Evolutionary conservation across 495 filamentous ascomycete species (phyloP), one percentile per base, ranked within the genome.

Genomic region (Wilcoxina mikolae): DNA sequence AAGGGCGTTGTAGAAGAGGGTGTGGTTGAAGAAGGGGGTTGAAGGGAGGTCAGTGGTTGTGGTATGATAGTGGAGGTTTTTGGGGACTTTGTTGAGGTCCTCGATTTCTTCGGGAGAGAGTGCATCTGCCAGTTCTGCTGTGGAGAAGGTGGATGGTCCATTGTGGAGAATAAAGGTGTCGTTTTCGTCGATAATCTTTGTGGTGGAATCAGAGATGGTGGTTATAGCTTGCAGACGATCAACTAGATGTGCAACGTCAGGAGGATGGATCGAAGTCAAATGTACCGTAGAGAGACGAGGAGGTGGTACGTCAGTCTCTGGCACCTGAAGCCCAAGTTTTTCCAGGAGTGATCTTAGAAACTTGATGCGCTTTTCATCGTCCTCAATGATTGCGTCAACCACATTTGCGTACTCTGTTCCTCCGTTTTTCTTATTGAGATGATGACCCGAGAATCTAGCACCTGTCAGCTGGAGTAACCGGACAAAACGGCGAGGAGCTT

Each of bases 11-110:
- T 81, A 95, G 66, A 78, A 98, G 3, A 80, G 74, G 55, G 81
- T 67, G 62, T 96, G 87, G 59, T 91, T 85, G 71, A 96, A 95
- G 61, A 81, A 84, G 0, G 91, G 90, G 0, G 88, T 95, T 39
- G 83, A 77, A n/a, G n/a, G n/a, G n/a, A n/a, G n/a, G 64, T 84
- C 84, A 12, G 73, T 74, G 26, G 79, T 72, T 5, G 89, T 71
- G 44, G 84, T 78, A 55, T 95, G 80, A 0, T 82, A 70, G 23
- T 88, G 73, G 18, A 89, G 68, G 24, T 72, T 76, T 63, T 96
- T 95, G 39, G 78, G 70, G 41, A 94, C 71, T 17, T 76, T 70
- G 61, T 78, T 77, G 71, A 90, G 88, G 58, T 94, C 83, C 57
- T 85, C 64, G 26, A 85, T 81, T 35, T 78, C 81, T 42, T 67